Conservation (phyloP, 2,329 filamentous ascomycete genomes). For the Ceratocystis albifundus region DNA sequence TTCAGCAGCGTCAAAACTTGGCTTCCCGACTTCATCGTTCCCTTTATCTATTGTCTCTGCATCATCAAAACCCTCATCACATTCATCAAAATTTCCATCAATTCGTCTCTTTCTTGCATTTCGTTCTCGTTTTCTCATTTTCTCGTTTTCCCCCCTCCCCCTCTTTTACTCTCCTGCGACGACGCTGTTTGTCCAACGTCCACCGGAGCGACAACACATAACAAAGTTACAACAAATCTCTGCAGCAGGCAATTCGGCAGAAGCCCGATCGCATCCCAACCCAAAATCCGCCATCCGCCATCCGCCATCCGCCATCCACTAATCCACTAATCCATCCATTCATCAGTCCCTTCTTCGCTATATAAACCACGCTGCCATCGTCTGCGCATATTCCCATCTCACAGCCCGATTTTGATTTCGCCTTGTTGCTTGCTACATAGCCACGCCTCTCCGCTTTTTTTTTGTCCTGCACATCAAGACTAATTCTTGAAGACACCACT, state of each 20-base stretch:
- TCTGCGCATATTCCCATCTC: background rate
- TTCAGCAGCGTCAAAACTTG: background rate
- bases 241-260: background rate
- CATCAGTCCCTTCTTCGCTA: background rate
- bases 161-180: background rate
- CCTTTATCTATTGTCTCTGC: background rate
- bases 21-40: background rate
- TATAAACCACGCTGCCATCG: background rate
- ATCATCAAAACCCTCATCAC: background rate
- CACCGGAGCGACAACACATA: background rate
- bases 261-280: background rate
- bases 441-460: constrained; percentile 2
- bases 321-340: background rate
- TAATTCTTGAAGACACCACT: background rate
- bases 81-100: background rate
- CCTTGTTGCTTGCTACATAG: background rate
- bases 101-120: background rate
- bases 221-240: background rate
- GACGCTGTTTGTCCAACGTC: background rate
- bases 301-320: background rate
- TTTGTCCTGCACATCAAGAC: background rate
- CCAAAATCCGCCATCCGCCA: background rate
- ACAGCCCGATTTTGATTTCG: background rate
- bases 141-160: too few species aligned
- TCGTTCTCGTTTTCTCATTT: background rate